Evolutionary conservation across 805 yeast species (phyloP).

Genomic region (Kregervanrija fluxuum): DNA sequence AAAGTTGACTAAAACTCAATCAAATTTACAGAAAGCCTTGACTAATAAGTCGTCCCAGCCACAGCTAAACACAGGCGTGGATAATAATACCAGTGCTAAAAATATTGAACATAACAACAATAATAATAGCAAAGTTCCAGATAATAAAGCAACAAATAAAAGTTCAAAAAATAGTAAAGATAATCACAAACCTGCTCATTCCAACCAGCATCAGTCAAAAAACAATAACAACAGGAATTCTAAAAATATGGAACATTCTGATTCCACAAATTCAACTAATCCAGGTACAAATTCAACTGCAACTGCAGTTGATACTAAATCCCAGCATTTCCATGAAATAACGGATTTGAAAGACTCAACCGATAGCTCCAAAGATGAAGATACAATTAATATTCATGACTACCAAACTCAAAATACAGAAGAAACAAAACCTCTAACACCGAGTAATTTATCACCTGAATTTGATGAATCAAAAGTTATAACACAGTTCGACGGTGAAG

Average conservation of each 20-base stretch:
- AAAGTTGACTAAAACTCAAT: constrained; percentile 25
- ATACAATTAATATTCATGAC: constrained; percentile 16
- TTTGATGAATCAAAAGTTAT: neutral
- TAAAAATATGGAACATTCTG: constrained; percentile 5
- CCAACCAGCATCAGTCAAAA: too few relatives aligned
- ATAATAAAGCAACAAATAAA: constrained; percentile 1
- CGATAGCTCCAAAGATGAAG: constrained; percentile 29
- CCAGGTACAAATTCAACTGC: neutral
- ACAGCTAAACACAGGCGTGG: constrained; percentile 2
- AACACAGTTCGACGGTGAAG: constrained; percentile 10
- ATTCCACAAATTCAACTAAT: neutral
- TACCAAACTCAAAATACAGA: constrained; percentile 9
- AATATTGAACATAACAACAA: neutral
- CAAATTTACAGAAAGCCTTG: constrained; percentile 29
- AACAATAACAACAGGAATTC: neutral
- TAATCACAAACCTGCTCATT: too few relatives aligned
- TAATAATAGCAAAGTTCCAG: neutral
- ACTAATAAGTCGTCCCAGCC: constrained; percentile 16
- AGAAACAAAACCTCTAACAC: constrained; percentile 7
- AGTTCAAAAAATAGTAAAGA: neutral
- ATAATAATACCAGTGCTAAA: neutral
- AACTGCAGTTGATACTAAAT: neutral
- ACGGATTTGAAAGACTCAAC: constrained; percentile 29
- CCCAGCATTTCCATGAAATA: constrained; percentile 15
- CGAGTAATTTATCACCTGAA: constrained; percentile 5